Base-by-base conservation (phyloP, 176 grass and related monocot species). In the Triticum timopheevii region DNA sequence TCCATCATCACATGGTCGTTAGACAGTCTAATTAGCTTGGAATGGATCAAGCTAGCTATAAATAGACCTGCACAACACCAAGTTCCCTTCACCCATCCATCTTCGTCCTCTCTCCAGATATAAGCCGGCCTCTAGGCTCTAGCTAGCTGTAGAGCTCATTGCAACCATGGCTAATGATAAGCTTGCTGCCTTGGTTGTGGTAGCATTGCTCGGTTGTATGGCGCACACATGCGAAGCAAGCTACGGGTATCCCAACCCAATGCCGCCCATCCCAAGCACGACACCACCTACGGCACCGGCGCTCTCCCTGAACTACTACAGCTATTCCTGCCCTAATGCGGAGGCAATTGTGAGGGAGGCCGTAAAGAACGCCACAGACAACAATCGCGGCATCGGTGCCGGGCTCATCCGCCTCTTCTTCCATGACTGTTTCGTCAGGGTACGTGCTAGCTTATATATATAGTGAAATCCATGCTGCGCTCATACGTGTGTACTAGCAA, bases 371-470 rank as follows among this genome's bases (percentile, higher is more conserved):
- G 52, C 52, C 52, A 58, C 19, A 58, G 52, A 8, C 52, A 58
- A 20, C 1, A 24, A 67, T 23, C 22, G 25, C 19, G 86, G 91
- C 49, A 13, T 75, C 10, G 75, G 68, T 10, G 91, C 92, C 0
- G 89, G 89, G 0, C 82, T 90, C 40, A 27, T 93, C 86, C 78
- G 92, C 1, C 15, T 94, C 24, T 85, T 87, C 73, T 93, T 93
- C 82, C 92, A 93, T 27, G 89, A 90, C 80, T 90, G 89, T 73
- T 90, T 90, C 59, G 80, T 90, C 34, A 6, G 17, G 73, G 70
- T 86, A 71, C 59, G 59, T 23, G 22, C 22, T 0, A 58, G 52
- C 52, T 54, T 50, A 50, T 39, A 39, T 39, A 39, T 44, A 44
- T 19, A 19, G 50, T 54, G 1, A 19, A 19, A 54, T 15, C 1